These are phyloP conservation scores for Angomonas ambiguus DNA, from an alignment of 208 protist genomes.

Conservation along the genomic window DNA sequence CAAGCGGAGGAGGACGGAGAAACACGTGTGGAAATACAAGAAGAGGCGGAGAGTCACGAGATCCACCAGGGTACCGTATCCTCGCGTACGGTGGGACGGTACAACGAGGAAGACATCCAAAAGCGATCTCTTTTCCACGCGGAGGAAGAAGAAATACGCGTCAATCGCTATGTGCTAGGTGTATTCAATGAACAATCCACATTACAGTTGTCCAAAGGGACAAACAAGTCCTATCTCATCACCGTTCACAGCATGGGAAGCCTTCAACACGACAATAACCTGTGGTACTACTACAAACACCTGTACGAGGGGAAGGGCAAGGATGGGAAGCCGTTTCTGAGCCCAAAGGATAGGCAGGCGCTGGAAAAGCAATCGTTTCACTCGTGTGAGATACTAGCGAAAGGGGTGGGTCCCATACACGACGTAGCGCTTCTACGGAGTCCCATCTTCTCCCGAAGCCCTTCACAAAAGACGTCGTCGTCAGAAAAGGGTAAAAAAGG, in stretches of 20 bases:
- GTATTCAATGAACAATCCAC: neutral
- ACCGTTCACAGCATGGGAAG: neutral
- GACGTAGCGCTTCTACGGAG: too few relatives aligned
- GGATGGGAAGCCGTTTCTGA: neutral
- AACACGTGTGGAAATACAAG: neutral
- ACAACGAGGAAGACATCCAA: too few relatives aligned
- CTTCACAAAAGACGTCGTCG: too few relatives aligned
- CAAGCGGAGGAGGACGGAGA: neutral
- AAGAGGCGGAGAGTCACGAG: neutral
- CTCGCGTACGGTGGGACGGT: too few relatives aligned
- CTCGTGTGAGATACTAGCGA: too few relatives aligned
- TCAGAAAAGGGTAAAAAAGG: too few relatives aligned
- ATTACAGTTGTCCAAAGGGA: neutral
- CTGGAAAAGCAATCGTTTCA: neutral
- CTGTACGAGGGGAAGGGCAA: neutral
- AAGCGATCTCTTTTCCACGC: neutral
- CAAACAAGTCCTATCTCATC: neutral
- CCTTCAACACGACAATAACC: neutral
- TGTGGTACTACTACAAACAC: neutral
- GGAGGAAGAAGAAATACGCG: neutral
- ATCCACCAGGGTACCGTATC: too few relatives aligned
- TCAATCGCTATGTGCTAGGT: neutral
- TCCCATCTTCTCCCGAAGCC: too few relatives aligned
- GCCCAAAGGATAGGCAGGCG: neutral
- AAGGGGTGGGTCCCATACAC: too few relatives aligned